Evolutionary conservation across 2,329 filamentous ascomycete species (phyloP), one percentile per base, ranked within the genome.

Genomic region (Colletotrichum gloeosporioides): DNA sequence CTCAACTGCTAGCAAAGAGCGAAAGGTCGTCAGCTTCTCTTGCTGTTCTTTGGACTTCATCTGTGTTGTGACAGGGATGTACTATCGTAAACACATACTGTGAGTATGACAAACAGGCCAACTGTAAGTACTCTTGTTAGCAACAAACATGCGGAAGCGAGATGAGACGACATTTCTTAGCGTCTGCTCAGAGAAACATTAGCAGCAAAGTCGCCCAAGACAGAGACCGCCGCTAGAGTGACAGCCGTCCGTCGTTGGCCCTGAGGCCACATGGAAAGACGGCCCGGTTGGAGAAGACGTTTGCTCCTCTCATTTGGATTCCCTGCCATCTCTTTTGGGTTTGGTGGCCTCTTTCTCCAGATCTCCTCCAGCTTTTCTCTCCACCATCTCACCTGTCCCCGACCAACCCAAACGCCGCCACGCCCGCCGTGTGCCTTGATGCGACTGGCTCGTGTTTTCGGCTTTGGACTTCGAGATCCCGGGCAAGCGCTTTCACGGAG

Each of bases 191-290:
- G 44, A 0, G 15, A 53, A 53, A 49, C 44, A 49, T 13, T 49
- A 22, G 39, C 39, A 49, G 44, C 6, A 49, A 49, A 49, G 44
- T 18, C 44, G 44, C n/a, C 44, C 3, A 22, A 49, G 44, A 49
- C 10, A 59, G 8, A 55, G 27, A 59, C 34, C 69, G 18, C 25
- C 15, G 57, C 31, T 22, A 49, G 29, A 59, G 22, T 15, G 32
- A 55, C 18, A 44, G 62, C 64, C 27, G 13, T 31, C 36, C 32
- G n/a, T 22, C 29, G 55, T 73, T 69, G 57, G 44, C 39, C 57
- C 72, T 66, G 55, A 73, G 73, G 27, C 69, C 70, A 69, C 73
- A 76, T 76, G 73, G 73, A 76, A 73, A 73, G 73, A 69, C 73
- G 73, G 73, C 25, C 73, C 73, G 70, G 73, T 6, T 73, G 32